Evolutionary conservation across 495 filamentous ascomycete genomes (phyloP), one percentile per base, ranked within the genome.

Genomic region (Aspergillus baeticus): DNA sequence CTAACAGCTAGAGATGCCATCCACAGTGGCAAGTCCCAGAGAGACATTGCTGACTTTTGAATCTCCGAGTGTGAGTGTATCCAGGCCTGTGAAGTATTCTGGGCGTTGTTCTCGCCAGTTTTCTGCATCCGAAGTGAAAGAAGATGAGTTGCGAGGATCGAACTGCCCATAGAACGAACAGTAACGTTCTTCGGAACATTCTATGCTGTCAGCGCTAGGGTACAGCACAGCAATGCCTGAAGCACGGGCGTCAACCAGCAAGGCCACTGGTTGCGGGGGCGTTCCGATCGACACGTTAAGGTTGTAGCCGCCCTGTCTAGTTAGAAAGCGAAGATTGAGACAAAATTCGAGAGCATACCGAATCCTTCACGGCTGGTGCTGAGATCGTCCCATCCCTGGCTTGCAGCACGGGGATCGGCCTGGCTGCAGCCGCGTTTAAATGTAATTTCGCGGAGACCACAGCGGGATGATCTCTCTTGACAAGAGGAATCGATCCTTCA

Each of bases 201-300:
- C 34, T 8, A 7, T 21, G 34, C 20, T 23, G 20, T 51, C 33
- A 21, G 33, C 11, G 11, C 20, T 33, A 3, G 48, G 48, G 48
- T 51, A 51, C 31, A 51, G 13, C 31, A 51, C 48, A 23, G 2
- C 7, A 38, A 51, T 36, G 29, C 31, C 33, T 17, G 29, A 13
- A 37, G 3, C 10, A 31, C 20, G 48, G n/a, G 34, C 36, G 21
- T 51, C 34, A 6, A 51, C 48, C 48, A 51, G 31, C 48, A 51
- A 23, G 7, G 48, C 48, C 7, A 51, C 18, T 23, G 48, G 48
- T 37, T 51, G 48, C 20, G 48, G 48, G n/a, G 48, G 48, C 21
- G 48, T 51, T 35, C 48, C 48, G 14, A 51, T 51, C 31, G 48
- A 20, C 15, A 51, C 36, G 15, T 51, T 51, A 10, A 51, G 33